Conservation (phyloP, 257 asterid species). For the Gardenia jasminoides region DNA sequence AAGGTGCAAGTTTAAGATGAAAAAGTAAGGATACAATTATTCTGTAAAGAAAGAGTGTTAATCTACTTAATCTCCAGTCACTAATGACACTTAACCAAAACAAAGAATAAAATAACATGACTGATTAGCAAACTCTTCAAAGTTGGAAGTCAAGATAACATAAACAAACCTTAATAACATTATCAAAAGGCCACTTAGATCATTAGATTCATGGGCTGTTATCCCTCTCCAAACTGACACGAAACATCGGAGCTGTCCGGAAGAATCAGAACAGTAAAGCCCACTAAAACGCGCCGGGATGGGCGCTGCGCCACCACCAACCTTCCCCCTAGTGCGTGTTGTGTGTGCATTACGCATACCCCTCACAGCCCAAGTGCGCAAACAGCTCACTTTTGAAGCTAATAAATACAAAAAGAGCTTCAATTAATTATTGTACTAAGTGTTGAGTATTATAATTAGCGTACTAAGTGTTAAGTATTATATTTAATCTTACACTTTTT, state of each 20-base stretch:
- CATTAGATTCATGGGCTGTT: neutral
- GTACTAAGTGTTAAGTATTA: no score
- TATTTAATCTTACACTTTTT: no score
- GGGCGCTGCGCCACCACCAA: constrained; percentile 14
- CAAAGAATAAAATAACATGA: neutral
- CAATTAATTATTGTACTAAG: no score
- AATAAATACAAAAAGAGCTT: no score
- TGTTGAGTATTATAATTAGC: no score
- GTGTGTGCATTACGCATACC: neutral
- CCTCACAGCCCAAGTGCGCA: neutral
- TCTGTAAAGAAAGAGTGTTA: no score
- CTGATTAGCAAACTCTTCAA: neutral
- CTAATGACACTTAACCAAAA: neutral
- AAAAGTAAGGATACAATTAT: no score
- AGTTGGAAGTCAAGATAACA: neutral
- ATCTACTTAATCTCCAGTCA: neutral
- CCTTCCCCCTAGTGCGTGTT: neutral
- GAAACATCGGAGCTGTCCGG: neutral
- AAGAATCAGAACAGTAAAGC: neutral
- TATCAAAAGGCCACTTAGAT: neutral
- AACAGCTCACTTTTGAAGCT: constrained; percentile 4
- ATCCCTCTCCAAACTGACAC: neutral
- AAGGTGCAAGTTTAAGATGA: no score
- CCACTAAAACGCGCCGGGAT: constrained; percentile 8
- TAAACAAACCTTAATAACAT: neutral